Conservation (phyloP, 495 filamentous ascomycete genomes). For the Talaromyces nanjingensis region DNA sequence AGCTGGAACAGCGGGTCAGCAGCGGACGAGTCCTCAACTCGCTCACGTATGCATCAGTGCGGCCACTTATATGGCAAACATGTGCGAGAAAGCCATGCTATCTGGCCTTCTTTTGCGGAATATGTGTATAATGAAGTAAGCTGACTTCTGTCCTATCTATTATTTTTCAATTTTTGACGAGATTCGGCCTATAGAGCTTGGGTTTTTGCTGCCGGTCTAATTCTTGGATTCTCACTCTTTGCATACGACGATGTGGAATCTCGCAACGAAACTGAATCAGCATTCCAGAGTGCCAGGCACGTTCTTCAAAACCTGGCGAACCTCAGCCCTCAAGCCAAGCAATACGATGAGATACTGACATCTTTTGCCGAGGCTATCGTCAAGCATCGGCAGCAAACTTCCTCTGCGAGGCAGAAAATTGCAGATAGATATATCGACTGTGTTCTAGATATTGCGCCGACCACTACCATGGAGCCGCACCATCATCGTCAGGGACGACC, state of each 20-base stretch:
- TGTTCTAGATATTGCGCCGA: not conserved
- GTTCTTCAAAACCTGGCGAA: not conserved
- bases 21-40: not conserved
- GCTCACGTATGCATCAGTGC: slow-evolving; percentile 7
- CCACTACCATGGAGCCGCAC: not conserved
- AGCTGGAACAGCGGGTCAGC: not conserved
- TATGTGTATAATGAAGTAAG: slow-evolving; percentile 8
- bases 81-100: slow-evolving; percentile 7
- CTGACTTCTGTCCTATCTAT: too few species aligned
- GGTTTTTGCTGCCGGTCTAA: slow-evolving; percentile 34
- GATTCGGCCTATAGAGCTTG: slow-evolving; percentile 26
- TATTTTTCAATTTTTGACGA: too few species aligned
- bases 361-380: slow-evolving; percentile 7
- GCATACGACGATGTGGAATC: slow-evolving; percentile 18
- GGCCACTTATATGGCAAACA: slow-evolving; percentile 4
- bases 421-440: slow-evolving; percentile 4
- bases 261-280: slow-evolving; percentile 1
- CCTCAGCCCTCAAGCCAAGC: slow-evolving; percentile 4
- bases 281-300: slow-evolving; percentile 1
- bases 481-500: not conserved
- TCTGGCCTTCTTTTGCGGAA: slow-evolving; percentile 1
- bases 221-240: slow-evolving; percentile 38
- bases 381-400: slow-evolving; percentile 5
- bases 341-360: slow-evolving; percentile 8
- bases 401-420: not conserved